A percentile compares a stretch with the other conserved stretches of the same genome.
Evolutionary conservation across 2,329 filamentous ascomycete species (phyloP).

Genomic region (Fusarium begoniae): DNA sequence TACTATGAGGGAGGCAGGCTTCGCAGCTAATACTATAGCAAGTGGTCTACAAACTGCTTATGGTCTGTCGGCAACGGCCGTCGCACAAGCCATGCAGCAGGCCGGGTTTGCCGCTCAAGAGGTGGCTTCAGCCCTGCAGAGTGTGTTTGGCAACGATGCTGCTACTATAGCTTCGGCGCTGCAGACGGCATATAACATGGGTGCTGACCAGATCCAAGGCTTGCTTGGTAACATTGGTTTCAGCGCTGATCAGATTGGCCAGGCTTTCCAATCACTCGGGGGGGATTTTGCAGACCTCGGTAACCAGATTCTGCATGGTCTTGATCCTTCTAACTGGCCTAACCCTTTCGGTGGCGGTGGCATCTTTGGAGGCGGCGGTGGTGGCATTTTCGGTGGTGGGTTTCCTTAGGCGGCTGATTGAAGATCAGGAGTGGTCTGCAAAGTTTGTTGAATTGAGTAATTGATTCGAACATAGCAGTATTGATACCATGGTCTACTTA

Average conservation of each 20-base stretch:
- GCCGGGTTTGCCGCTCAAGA: background rate
- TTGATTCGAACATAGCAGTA: background rate
- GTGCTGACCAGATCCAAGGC: background rate
- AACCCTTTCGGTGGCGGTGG: background rate
- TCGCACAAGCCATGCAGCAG: background rate
- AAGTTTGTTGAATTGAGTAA: background rate
- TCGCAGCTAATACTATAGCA: background rate
- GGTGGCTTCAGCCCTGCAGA: background rate
- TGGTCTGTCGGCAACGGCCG: background rate
- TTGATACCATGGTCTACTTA: fast-evolving
- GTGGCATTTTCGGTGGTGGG: background rate
- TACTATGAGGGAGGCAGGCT: background rate
- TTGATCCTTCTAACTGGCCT: background rate
- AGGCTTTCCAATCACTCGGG: background rate
- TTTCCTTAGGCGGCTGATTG: background rate
- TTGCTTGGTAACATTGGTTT: background rate
- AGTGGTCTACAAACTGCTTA: background rate
- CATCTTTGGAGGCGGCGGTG: background rate
- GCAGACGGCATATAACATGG: background rate
- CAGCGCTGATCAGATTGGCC: background rate
- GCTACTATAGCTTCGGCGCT: background rate
- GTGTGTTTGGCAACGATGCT: background rate
- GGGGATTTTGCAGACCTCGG: background rate
- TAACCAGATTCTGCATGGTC: background rate
- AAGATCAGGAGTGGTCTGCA: too few relatives aligned